These are phyloP conservation scores for Anisogramma anomala DNA, from an alignment of 2,329 filamentous ascomycete genomes.

Conservation along the genomic window DNA sequence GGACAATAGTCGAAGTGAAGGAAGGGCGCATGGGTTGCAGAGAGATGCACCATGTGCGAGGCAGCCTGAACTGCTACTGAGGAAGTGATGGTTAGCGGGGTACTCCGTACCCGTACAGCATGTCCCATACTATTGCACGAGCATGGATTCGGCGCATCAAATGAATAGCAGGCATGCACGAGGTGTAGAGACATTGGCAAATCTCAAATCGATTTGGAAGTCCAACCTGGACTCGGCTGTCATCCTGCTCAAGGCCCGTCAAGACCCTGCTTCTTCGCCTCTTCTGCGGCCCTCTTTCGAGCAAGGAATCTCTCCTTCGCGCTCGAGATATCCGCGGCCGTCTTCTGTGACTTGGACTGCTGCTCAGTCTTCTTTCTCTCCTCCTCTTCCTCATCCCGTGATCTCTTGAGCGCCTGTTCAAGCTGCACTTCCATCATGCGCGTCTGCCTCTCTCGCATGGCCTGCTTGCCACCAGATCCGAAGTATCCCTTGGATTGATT, in stretches of 20 bases:
- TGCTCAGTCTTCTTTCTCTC: slow-evolving; percentile 50
- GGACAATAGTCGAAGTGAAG: background rate
- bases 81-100: background rate
- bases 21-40: background rate
- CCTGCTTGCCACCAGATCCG: slow-evolving; percentile 45
- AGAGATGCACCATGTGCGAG: background rate
- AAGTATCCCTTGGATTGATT: slow-evolving; percentile 27
- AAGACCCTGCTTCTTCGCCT: slow-evolving; percentile 45
- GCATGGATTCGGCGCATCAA: background rate
- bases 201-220: slow-evolving; percentile 1
- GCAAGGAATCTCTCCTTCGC: slow-evolving; percentile 72
- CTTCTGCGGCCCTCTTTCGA: slow-evolving; percentile 62
- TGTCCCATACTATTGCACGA: background rate
- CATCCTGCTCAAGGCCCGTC: slow-evolving; percentile 16
- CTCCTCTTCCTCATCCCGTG: slow-evolving; percentile 58
- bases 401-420: slow-evolving; percentile 59
- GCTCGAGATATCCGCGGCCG: slow-evolving; percentile 60
- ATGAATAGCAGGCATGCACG: background rate
- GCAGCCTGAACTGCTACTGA: background rate
- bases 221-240: slow-evolving; percentile 2
- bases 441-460: slow-evolving; percentile 63
- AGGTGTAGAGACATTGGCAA: background rate
- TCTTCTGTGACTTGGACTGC: slow-evolving; percentile 66
- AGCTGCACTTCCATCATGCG: slow-evolving; percentile 71
- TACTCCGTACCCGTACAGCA: no score